Evolutionary conservation across 805 yeast genomes (phyloP).

Genomic region (Hagleromyces aurorensis): DNA sequence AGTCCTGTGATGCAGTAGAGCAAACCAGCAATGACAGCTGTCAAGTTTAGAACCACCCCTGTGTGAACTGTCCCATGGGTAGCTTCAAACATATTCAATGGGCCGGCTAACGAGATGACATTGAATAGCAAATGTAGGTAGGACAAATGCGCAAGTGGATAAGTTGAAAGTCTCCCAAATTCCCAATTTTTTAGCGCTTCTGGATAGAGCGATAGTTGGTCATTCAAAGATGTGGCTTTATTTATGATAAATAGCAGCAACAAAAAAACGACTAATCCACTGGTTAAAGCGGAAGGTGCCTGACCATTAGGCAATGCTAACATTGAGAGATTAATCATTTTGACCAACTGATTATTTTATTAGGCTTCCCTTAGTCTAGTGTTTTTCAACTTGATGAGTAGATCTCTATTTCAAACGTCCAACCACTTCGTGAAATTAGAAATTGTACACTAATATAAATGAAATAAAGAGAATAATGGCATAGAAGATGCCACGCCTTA

Average conservation of each 20-base stretch:
- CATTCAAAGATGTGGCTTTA: conserved; percentile 9
- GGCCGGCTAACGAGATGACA: conserved; percentile 46
- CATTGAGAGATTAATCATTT: conserved; percentile 7
- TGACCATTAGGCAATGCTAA: conserved; percentile 16
- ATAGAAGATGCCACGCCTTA: too few relatives aligned
- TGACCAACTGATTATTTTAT: too few relatives aligned
- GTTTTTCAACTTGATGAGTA: too few relatives aligned
- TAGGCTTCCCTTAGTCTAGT: too few relatives aligned
- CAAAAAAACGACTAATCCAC: conserved; percentile 53
- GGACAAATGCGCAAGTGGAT: conserved; percentile 62
- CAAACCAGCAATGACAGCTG: conserved; percentile 63
- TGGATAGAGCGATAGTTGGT: conserved; percentile 11
- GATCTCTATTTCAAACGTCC: too few relatives aligned
- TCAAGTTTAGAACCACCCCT: conserved; percentile 65
- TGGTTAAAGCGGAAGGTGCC: conserved; percentile 52
- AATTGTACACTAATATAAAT: too few relatives aligned
- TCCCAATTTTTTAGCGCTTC: conserved; percentile 8
- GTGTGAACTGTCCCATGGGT: conserved; percentile 79
- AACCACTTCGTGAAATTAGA: too few relatives aligned
- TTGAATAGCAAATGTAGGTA: conserved; percentile 57
- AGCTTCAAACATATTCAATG: conserved; percentile 59
- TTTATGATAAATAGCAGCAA: conserved; percentile 36
- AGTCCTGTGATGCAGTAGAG: conserved; percentile 44
- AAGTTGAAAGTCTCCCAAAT: conserved; percentile 40
- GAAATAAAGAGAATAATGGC: too few relatives aligned